phyloP scores from a whole-genome alignment of 2,329 filamentous ascomycete genomes.

The Colletotrichum sp. region DNA sequence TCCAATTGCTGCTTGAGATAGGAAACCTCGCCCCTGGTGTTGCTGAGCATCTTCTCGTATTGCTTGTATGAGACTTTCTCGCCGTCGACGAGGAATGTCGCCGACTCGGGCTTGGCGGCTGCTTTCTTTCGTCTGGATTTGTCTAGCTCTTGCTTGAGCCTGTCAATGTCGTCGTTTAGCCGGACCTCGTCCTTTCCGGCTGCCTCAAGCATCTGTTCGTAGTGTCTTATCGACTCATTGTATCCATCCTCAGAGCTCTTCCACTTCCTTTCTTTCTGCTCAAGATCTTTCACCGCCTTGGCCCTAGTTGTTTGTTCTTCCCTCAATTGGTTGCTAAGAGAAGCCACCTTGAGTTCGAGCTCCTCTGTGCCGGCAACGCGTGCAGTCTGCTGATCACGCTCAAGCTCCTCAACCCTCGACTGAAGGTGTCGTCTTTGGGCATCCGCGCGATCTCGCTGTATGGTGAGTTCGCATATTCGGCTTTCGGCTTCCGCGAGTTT shows the following conservation, averaged over 20 bases:
- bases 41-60: slow-evolving; percentile 5
- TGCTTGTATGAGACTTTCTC: neutral
- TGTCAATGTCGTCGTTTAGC: neutral
- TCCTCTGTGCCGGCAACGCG: neutral
- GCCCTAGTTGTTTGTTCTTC: neutral
- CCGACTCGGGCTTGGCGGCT: neutral
- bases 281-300: neutral
- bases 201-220: neutral
- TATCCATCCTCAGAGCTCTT: neutral
- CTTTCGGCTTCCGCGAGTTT: neutral
- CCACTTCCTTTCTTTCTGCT: neutral
- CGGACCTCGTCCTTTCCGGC: neutral
- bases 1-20: neutral
- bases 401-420: neutral
- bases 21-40: neutral
- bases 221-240: neutral
- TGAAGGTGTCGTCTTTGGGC: neutral
- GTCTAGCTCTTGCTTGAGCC: neutral
- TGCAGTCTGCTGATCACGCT: neutral
- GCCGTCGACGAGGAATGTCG: neutral
- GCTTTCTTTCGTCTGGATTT: neutral
- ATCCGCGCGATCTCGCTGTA: neutral
- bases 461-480: neutral
- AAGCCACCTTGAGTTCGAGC: neutral
- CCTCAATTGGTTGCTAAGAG: neutral